Base-by-base conservation (phyloP, 305 asterid genomes). In the Petunia hybrid region DNA sequence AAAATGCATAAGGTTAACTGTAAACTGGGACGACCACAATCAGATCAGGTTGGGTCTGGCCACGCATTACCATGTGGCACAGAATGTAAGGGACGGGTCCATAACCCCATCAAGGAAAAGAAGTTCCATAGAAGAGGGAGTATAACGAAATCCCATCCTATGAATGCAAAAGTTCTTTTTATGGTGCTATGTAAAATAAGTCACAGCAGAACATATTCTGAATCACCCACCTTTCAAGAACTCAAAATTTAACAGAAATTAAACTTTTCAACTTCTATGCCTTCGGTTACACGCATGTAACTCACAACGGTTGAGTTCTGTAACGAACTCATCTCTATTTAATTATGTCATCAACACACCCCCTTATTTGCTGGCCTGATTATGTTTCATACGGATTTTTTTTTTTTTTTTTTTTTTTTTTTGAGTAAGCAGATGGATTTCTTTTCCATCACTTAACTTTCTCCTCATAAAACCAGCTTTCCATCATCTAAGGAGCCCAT, bases 71-170 rank as follows among this genome's bases (percentile, higher is more conserved):
- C 67, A 9, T 61, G 10, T 31, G 39, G 39, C 13, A 62, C 41
- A 62, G n/a, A 22, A 62, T 22, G 64, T 13, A 62, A 62, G 0
- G 14, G 1, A 10, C 67, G 8, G 41, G 5, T 35, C 41, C 35
- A 62, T 35, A 62, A 62, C 8, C 13, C 42, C 13, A 35, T 9
- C 35, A 3, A 35, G 68, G n/a, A 8, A 61, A 62, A 62, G 38
- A 62, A 62, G 68, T 62, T 62, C 38, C 68, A 35, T 62, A 62
- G 68, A 62, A 62, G 39, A 31, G n/a, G 66, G 42, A 31, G 42
- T 62, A 35, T 3, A 4, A 14, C 8, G 41, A 62, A 35, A 62
- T 31, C 39, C 42, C 41, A 62, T 62, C 5, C 14, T 31, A 62
- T 35, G 68, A 63, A 63, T 63, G 41, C 43, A 10, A 63, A 63